Evolutionary conservation across 345 rosid species (phyloP).

Genomic region (Populus davidiana): DNA sequence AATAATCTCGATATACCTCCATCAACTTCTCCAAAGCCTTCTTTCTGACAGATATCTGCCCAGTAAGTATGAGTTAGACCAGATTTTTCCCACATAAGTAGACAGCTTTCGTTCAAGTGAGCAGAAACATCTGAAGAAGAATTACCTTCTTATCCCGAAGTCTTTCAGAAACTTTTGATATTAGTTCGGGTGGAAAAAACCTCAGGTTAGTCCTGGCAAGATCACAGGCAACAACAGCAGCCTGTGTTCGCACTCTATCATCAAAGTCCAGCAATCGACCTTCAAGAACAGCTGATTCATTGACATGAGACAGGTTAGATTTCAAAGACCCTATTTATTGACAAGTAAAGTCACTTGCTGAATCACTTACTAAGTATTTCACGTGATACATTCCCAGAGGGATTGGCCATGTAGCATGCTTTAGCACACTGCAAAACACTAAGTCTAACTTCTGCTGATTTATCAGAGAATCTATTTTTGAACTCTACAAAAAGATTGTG

Average conservation of each 20-base stretch:
- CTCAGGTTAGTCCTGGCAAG: conserved; percentile 57
- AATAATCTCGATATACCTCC: conserved; percentile 76
- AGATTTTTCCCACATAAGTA: background rate
- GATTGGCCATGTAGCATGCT: conserved; percentile 63
- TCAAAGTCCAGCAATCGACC: conserved; percentile 79
- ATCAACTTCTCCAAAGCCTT: conserved; percentile 73
- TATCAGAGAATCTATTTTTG: conserved; percentile 82
- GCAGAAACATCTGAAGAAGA: conserved; percentile 6
- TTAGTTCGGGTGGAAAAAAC: conserved; percentile 45
- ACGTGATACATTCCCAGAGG: conserved; percentile 47
- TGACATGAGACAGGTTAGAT: background rate
- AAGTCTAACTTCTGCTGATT: conserved; percentile 83
- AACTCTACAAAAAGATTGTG: conserved; percentile 68
- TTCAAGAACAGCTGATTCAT: conserved; percentile 66
- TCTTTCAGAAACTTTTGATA: conserved; percentile 69
- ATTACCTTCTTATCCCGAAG: conserved; percentile 93
- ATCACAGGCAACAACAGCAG: conserved; percentile 74
- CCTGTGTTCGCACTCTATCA: conserved; percentile 78
- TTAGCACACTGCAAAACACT: conserved; percentile 64
- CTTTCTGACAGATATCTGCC: conserved; percentile 81
- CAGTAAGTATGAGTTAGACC: background rate
- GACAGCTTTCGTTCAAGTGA: background rate
- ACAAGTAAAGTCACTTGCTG: conserved; percentile 4
- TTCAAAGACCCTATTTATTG: background rate
- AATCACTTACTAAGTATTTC: conserved; percentile 62